Evolutionary conservation across 768 basidiomycete species (phyloP).

Genomic region (Auriscalpium orientale): DNA sequence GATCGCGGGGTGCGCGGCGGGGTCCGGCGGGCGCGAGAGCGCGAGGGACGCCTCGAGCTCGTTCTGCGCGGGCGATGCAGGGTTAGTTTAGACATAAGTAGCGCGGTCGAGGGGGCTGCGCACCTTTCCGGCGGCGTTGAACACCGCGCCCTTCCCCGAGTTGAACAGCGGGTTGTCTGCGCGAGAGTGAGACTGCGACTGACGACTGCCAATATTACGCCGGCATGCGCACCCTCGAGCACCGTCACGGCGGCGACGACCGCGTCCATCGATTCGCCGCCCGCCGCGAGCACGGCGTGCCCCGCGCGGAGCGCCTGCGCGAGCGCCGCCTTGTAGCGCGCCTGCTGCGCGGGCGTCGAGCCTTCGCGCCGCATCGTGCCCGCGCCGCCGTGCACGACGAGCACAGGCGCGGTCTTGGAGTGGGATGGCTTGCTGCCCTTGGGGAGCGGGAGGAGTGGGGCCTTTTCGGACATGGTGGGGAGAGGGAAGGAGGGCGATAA

Average conservation of each 20-base stretch:
- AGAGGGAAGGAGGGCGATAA: not conserved
- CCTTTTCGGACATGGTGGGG: not conserved
- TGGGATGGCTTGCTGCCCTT: slow-evolving; percentile 1
- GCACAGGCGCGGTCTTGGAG: slow-evolving; percentile 23
- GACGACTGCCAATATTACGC: not conserved
- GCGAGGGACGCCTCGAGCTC: slow-evolving; percentile 79
- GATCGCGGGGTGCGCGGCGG: slow-evolving; percentile 53
- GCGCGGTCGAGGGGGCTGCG: slow-evolving; percentile 1
- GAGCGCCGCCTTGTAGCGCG: slow-evolving; percentile 50
- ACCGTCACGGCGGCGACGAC: slow-evolving; percentile 63
- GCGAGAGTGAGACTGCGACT: not conserved
- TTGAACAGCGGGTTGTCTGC: slow-evolving; percentile 79
- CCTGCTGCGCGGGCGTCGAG: slow-evolving; percentile 54
- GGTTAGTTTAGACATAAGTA: no score
- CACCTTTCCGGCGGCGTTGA: slow-evolving; percentile 75
- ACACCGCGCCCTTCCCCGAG: slow-evolving; percentile 73
- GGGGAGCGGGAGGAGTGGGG: not conserved
- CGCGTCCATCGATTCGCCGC: slow-evolving; percentile 81
- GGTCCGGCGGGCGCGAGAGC: slow-evolving; percentile 58
- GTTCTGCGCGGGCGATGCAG: slow-evolving; percentile 39
- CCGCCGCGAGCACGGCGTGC: slow-evolving; percentile 49
- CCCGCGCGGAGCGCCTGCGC: slow-evolving; percentile 52
- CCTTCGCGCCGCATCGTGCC: slow-evolving; percentile 54
- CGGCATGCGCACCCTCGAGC: slow-evolving; percentile 52
- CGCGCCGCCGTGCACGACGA: slow-evolving; percentile 79